Base-by-base conservation (phyloP, 768 basidiomycete genomes). In the Naganishia kalamii region DNA sequence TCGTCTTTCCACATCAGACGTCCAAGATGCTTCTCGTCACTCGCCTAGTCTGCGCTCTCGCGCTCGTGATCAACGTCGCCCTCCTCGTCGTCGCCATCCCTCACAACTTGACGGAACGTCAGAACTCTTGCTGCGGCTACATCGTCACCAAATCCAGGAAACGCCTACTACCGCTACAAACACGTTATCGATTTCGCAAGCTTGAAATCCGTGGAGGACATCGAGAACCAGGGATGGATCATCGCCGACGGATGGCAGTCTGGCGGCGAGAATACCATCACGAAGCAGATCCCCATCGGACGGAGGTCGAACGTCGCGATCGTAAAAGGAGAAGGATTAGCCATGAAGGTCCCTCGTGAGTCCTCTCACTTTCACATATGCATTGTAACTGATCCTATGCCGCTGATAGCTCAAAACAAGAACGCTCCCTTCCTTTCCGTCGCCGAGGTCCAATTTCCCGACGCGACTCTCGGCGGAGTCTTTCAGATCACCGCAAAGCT, bases 101-200 rank as follows among this genome's bases (percentile, higher is more conserved):
- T n/a, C n/a, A n/a, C n/a, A n/a, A n/a, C n/a, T n/a, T n/a, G n/a
- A n/a, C n/a, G n/a, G n/a, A n/a, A n/a, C n/a, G n/a, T n/a, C n/a
- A n/a, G n/a, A n/a, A n/a, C n/a, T n/a, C n/a, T n/a, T 57, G 54
- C 13, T 57, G 54, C 23, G 54, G 54, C 15, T 57, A 57, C 54
- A 21, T 57, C 35, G 37, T 57, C 17, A 57, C 37, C n/a, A 57
- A 40, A n/a, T 21, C 21, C n/a, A 57, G 40, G 35, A n/a, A 57
- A 57, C 23, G 27, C 54, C 35, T 57, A 57, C 54, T 57, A 37
- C 32, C 27, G 54, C 8, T 57, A 57, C 54, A 35, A 37, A 12
- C 11, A 21, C 35, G n/a, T 57, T 21, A 23, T 40, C 21, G 54
- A 57, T n/a, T 57, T 57, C 21, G 23, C 54, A n/a, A n/a, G 35